These are phyloP conservation scores for Aspergillus texensis DNA, from an alignment of 2,329 filamentous ascomycete genomes.

Conservation along the genomic window DNA sequence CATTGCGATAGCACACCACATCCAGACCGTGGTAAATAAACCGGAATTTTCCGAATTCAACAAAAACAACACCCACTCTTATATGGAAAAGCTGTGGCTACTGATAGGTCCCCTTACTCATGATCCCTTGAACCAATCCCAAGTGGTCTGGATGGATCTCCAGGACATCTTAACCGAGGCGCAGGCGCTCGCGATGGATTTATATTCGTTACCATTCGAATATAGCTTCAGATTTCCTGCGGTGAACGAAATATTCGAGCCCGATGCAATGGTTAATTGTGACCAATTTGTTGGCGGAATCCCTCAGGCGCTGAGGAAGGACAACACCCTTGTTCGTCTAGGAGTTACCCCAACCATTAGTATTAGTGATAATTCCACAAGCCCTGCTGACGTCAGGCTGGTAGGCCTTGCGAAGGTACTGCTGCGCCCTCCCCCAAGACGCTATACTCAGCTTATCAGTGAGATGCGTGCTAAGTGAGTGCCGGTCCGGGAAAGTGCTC, in stretches of 20 bases:
- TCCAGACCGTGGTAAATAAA: conserved; percentile 21
- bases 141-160: conserved; percentile 24
- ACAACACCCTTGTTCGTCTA: conserved; percentile 22
- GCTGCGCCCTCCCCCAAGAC: conserved; percentile 13
- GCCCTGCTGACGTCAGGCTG: conserved; percentile 10
- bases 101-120: conserved; percentile 27
- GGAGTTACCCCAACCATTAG: conserved; percentile 26
- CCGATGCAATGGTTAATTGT: conserved; percentile 27
- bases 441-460: background rate
- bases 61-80: conserved; percentile 20
- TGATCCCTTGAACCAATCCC: conserved; percentile 10
- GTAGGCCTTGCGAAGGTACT: conserved; percentile 25
- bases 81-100: conserved; percentile 24
- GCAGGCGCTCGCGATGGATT: conserved; percentile 28
- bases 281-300: conserved; percentile 22
- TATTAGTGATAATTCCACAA: conserved; percentile 22
- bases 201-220: conserved; percentile 31
- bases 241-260: conserved; percentile 27
- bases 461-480: background rate
- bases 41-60: conserved; percentile 29
- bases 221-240: conserved; percentile 30
- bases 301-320: conserved; percentile 14
- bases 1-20: conserved; percentile 22
- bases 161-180: conserved; percentile 31
- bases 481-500: background rate